A percentile compares a stretch with the other conserved stretches of the same genome.
phyloP scores from a whole-genome alignment of 2,329 filamentous ascomycete species.

The Fusarium sp. region DNA sequence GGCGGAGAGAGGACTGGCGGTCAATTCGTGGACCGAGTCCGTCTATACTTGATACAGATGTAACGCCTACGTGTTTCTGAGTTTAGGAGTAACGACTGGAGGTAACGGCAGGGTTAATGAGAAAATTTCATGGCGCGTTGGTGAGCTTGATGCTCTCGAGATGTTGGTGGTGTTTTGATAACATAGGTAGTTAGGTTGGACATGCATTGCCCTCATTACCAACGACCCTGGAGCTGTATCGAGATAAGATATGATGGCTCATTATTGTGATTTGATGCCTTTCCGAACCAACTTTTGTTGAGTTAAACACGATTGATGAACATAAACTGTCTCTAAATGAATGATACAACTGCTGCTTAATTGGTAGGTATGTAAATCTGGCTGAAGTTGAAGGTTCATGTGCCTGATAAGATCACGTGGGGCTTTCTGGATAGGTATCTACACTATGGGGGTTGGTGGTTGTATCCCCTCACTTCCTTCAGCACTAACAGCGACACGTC shows the following conservation, averaged over 20 bases:
- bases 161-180: background rate
- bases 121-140: background rate
- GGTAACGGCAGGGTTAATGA: background rate
- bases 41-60: slow-evolving; percentile 72
- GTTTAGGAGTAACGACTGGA: background rate
- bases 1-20: slow-evolving; percentile 88
- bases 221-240: background rate
- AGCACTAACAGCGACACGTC: background rate
- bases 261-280: background rate
- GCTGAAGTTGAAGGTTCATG: background rate
- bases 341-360: background rate
- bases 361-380: background rate
- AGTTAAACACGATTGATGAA: background rate
- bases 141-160: background rate
- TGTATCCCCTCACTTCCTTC: background rate
- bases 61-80: background rate
- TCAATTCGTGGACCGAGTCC: slow-evolving; percentile 90
- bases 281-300: background rate
- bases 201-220: background rate
- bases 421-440: background rate
- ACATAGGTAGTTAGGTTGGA: background rate
- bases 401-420: background rate
- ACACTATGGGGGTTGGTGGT: background rate
- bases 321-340: background rate
- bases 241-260: background rate